Evolutionary conservation across 1,284 basidiomycete species (phyloP).

Genomic region (Ustilago hordei): DNA sequence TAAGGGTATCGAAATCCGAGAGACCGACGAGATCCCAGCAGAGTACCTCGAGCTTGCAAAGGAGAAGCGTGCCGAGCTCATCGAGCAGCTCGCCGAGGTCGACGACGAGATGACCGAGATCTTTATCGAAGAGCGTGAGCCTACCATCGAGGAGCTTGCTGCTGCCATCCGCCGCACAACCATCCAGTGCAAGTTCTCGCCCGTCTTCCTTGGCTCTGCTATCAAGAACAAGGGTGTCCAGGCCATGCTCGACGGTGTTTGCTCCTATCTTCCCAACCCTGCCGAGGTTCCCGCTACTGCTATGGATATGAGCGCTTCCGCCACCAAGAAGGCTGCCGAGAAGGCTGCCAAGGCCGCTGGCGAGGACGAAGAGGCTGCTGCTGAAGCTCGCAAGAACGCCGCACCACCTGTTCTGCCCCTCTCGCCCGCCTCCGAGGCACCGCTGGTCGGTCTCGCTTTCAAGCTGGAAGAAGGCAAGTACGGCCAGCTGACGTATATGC

Average conservation of each 20-base stretch:
- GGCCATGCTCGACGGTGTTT: slow-evolving; percentile 92
- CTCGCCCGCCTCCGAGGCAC: slow-evolving; percentile 74
- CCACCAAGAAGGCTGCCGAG: slow-evolving; percentile 57
- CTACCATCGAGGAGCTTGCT: slow-evolving; percentile 76
- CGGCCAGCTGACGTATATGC: slow-evolving; percentile 98
- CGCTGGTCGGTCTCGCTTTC: slow-evolving; percentile 94
- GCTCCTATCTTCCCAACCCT: slow-evolving; percentile 93
- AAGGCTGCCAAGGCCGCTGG: slow-evolving; percentile 53
- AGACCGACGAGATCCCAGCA: slow-evolving; percentile 88
- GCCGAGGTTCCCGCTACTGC: slow-evolving; percentile 84
- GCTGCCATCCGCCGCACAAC: slow-evolving; percentile 89
- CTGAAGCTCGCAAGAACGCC: slow-evolving; percentile 57
- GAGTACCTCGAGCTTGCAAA: slow-evolving; percentile 72
- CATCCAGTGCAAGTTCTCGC: slow-evolving; percentile 87
- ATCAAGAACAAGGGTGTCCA: slow-evolving; percentile 98
- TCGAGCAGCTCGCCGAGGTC: slow-evolving; percentile 94
- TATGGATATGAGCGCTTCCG: slow-evolving; percentile 81
- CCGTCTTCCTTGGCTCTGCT: slow-evolving; percentile 96
- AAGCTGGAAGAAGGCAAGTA: slow-evolving; percentile 98
- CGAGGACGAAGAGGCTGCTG: slow-evolving; percentile 52
- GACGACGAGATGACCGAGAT: slow-evolving; percentile 94
- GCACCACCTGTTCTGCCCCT: slow-evolving; percentile 57
- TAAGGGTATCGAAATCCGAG: slow-evolving; percentile 88
- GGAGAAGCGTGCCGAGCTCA: slow-evolving; percentile 77
- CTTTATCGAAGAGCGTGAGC: slow-evolving; percentile 78